A percentile compares a stretch with the other conserved stretches of the same genome.
Evolutionary conservation across 2,329 filamentous ascomycete genomes (phyloP).

Genomic region (Myrmaecium sp.): DNA sequence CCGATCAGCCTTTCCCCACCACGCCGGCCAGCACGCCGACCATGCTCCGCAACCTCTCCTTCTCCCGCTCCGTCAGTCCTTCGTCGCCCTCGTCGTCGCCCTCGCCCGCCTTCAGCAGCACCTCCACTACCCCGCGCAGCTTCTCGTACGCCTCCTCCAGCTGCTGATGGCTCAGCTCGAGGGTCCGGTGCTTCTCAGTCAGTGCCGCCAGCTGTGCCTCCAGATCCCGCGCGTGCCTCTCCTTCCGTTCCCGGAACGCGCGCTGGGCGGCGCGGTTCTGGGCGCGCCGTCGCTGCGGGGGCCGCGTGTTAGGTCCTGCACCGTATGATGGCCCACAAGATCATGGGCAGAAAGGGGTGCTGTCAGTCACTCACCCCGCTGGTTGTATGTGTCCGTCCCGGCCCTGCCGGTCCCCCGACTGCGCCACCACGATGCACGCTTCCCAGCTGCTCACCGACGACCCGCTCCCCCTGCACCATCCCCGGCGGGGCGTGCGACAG

Average conservation of each 20-base stretch:
- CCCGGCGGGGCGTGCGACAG: not conserved
- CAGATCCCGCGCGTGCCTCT: slow-evolving; percentile 48
- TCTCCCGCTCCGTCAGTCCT: too few relatives aligned
- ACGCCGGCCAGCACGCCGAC: too few relatives aligned
- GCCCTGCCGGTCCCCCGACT: not conserved
- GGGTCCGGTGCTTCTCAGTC: slow-evolving; percentile 37
- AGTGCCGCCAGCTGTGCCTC: slow-evolving; percentile 38
- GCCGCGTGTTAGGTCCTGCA: slow-evolving; percentile 5
- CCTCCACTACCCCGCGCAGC: slow-evolving; percentile 10
- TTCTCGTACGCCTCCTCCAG: slow-evolving; percentile 23
- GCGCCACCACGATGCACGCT: too few relatives aligned
- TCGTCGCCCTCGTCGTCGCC: slow-evolving; percentile 1
- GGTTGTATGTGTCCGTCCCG: slow-evolving; percentile 20
- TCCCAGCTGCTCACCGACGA: not conserved
- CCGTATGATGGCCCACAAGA: too few relatives aligned
- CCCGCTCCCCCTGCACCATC: not conserved
- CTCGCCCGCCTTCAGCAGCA: slow-evolving; percentile 2
- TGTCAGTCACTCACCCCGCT: slow-evolving; percentile 15
- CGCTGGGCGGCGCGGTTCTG: slow-evolving; percentile 45
- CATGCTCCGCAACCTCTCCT: too few relatives aligned
- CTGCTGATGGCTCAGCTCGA: slow-evolving; percentile 35
- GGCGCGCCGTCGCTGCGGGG: slow-evolving; percentile 35
- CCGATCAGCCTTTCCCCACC: too few relatives aligned
- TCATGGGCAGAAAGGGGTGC: not conserved
- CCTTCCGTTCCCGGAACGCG: slow-evolving; percentile 45